Evolutionary conservation across 176 grass and related monocot species (phyloP).

Genomic region (Bolboschoenus planiculmis): DNA sequence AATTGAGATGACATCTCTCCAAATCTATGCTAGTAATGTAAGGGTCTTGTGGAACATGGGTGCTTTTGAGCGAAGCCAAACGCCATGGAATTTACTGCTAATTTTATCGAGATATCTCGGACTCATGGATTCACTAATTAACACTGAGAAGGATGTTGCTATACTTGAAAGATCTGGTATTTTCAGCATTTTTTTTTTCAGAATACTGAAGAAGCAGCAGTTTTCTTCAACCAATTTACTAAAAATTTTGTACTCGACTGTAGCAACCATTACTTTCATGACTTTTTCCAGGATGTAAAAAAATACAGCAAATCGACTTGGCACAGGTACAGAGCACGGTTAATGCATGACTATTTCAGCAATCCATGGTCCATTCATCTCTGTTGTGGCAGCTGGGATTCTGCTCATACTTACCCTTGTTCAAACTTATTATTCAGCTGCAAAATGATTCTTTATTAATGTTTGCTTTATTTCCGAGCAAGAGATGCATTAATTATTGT

Average conservation of each 20-base stretch:
- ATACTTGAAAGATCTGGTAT: background rate
- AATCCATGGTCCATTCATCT: slow-evolving; percentile 31
- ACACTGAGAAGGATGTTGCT: slow-evolving; percentile 14
- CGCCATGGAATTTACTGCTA: fast-evolving
- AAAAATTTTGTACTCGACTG: background rate
- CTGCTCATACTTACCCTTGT: background rate
- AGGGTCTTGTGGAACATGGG: slow-evolving; percentile 17
- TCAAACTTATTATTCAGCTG: slow-evolving; percentile 18
- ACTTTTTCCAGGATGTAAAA: background rate
- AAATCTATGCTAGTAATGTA: slow-evolving; percentile 2
- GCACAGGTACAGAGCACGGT: background rate
- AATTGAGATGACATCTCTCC: slow-evolving; percentile 30
- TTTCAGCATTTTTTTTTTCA: slow-evolving; percentile 17
- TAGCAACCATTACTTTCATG: background rate
- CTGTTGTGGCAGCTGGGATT: background rate
- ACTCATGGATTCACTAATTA: slow-evolving; percentile 36
- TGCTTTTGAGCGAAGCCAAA: slow-evolving; percentile 22
- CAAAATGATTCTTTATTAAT: background rate
- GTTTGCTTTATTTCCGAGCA: background rate
- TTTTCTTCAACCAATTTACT: slow-evolving; percentile 10
- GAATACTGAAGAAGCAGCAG: background rate
- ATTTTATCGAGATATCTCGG: slow-evolving; percentile 18
- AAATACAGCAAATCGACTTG: background rate
- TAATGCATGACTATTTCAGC: slow-evolving; percentile 36
- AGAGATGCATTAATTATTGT: background rate